Percentiles rank a stretch among this genome's conserved stretches.
Evolutionary conservation across 139 green algal genomes (phyloP).

Genomic region (Picochlorum costavermella): DNA sequence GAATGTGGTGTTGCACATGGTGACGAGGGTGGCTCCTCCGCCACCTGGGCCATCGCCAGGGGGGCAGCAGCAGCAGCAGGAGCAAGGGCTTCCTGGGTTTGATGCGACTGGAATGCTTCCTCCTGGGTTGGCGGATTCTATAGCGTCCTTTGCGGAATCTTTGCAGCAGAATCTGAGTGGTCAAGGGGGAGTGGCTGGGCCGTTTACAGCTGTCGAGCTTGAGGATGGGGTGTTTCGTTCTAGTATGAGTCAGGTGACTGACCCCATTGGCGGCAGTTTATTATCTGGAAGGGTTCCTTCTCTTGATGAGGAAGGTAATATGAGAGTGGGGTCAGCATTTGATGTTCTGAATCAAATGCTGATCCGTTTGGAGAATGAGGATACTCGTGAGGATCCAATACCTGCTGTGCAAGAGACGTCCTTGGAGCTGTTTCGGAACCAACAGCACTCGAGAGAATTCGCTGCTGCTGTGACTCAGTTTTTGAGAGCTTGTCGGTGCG

Average conservation of each 20-base stretch:
- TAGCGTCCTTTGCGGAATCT: too few relatives aligned
- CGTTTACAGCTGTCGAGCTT: neutral
- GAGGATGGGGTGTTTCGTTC: neutral
- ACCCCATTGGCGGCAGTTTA: neutral
- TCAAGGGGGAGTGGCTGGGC: neutral
- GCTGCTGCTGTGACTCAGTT: constrained; percentile 2
- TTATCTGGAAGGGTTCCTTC: neutral
- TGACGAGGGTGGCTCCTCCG: neutral
- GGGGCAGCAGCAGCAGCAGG: too few relatives aligned
- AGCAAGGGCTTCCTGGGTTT: too few relatives aligned
- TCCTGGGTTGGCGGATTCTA: too few relatives aligned
- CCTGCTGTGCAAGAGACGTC: neutral
- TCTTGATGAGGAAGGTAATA: constrained; percentile 5
- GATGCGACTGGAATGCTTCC: too few relatives aligned
- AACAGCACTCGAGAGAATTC: neutral
- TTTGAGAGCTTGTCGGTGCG: neutral
- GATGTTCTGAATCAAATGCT: constrained; percentile 10
- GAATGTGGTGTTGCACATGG: constrained; percentile 1
- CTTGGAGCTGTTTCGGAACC: neutral
- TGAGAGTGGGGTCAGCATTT: neutral
- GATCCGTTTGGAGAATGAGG: constrained; percentile 6
- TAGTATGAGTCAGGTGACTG: neutral
- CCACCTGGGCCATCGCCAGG: neutral
- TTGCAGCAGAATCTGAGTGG: too few relatives aligned
- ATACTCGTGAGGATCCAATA: neutral